A percentile compares a stretch with the other conserved stretches of the same genome.
Conservation (phyloP, 140 eudicot genomes). For the Stevia rebaudiana region DNA sequence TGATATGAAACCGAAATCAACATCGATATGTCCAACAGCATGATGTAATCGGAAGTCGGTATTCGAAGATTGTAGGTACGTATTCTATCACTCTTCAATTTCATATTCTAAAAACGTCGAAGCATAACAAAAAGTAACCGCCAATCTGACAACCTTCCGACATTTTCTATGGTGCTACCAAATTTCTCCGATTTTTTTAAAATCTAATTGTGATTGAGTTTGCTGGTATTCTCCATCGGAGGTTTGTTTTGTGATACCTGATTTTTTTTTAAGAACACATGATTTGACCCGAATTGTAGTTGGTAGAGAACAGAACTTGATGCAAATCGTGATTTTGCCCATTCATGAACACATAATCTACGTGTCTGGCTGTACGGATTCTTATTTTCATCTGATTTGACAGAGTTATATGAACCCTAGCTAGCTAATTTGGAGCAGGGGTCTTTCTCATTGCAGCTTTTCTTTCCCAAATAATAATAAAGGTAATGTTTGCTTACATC, state of each 20-base stretch:
- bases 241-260: background rate
- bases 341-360: background rate
- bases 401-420: background rate
- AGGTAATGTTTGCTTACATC: no score
- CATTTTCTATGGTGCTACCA: background rate
- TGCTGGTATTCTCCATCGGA: background rate
- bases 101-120: background rate
- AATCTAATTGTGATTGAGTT: background rate
- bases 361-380: background rate
- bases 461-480: no score
- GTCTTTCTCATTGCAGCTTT: no score
- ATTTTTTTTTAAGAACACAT: background rate
- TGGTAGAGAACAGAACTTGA: background rate
- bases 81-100: background rate
- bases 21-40: slow-evolving; percentile 1
- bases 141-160: background rate
- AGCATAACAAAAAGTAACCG: background rate
- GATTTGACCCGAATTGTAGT: background rate
- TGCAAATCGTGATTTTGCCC: background rate
- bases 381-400: background rate
- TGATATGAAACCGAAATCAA: slow-evolving; percentile 2
- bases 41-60: background rate
- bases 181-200: background rate
- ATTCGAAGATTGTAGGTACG: slow-evolving; percentile 14
- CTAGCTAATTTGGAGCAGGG: background rate